Conservation (phyloP, 148 eudicot species). For the Cornus controversa region DNA sequence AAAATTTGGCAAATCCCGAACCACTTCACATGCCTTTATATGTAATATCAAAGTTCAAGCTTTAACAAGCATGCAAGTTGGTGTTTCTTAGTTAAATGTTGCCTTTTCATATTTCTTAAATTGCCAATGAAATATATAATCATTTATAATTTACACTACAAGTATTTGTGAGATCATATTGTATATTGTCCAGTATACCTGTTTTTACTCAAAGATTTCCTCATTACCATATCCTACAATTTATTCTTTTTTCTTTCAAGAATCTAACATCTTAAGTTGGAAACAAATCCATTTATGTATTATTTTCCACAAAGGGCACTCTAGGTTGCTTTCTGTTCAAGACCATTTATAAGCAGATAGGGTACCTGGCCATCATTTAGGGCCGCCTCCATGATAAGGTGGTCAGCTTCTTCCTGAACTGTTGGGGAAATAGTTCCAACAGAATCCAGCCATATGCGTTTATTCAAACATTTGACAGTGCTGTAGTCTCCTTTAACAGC, state of each 20-base stretch:
- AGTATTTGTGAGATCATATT: not conserved
- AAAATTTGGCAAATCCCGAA: not conserved
- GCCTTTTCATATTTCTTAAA: not conserved
- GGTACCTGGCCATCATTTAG: constrained; percentile 63
- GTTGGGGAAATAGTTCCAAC: constrained; percentile 44
- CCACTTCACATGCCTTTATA: not conserved
- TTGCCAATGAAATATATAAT: not conserved
- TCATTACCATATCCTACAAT: not conserved
- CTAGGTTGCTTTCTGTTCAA: not conserved
- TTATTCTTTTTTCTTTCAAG: not conserved
- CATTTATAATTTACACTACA: not conserved
- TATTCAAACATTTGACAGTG: constrained; percentile 47
- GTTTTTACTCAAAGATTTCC: not conserved
- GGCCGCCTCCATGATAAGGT: constrained; percentile 75
- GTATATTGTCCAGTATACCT: not conserved
- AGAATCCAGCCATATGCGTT: constrained; percentile 63
- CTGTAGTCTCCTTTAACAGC: constrained; percentile 50
- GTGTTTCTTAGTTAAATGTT: not conserved
- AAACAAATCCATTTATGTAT: not conserved
- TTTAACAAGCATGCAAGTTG: too few relatives aligned
- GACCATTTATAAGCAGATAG: not conserved
- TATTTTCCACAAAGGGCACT: not conserved
- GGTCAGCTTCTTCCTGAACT: constrained; percentile 58
- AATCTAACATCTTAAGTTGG: not conserved
- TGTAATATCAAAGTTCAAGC: not conserved